phyloP scores from a whole-genome alignment of 805 yeast species.

The Metschnikowia kofuensis region DNA sequence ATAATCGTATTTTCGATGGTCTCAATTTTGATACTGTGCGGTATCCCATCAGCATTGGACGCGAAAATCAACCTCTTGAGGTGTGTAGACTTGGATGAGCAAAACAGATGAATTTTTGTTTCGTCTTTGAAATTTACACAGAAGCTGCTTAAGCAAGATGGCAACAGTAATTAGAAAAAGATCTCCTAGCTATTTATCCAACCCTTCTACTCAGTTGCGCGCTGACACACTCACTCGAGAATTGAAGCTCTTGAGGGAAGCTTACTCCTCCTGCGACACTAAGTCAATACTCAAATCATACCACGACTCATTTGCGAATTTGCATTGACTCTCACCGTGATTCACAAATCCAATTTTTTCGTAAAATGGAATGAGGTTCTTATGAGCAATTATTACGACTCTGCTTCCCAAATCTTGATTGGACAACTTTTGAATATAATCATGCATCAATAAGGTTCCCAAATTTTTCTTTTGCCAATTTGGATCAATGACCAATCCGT shows the following conservation, averaged over 20 bases:
- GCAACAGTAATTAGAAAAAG: too few species aligned
- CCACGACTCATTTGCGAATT: conserved; percentile 61
- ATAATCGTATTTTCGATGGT: too few species aligned
- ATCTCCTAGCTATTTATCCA: too few species aligned
- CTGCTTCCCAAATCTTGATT: conserved; percentile 83
- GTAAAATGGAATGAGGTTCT: conserved; percentile 69
- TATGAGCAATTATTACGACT: conserved; percentile 71
- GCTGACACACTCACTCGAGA: neutral
- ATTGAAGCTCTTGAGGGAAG: neutral
- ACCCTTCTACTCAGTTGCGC: too few species aligned
- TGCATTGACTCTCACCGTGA: conserved; percentile 60
- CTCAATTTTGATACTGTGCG: too few species aligned
- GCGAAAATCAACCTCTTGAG: too few species aligned
- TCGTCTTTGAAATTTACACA: too few species aligned
- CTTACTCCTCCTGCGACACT: conserved; percentile 40
- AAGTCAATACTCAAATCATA: conserved; percentile 51
- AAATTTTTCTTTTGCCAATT: conserved; percentile 77
- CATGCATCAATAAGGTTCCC: conserved; percentile 80
- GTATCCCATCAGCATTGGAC: too few species aligned
- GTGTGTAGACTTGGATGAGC: too few species aligned
- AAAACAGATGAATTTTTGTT: too few species aligned
- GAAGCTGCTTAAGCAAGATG: too few species aligned
- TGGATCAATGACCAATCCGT: conserved; percentile 74
- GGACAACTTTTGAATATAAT: conserved; percentile 84
- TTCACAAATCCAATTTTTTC: conserved; percentile 76